A percentile compares a stretch with the other conserved stretches of the same genome.
These are phyloP conservation scores for Aspergillus tamarii DNA, from an alignment of 2,329 filamentous ascomycete genomes.

Conservation along the genomic window DNA sequence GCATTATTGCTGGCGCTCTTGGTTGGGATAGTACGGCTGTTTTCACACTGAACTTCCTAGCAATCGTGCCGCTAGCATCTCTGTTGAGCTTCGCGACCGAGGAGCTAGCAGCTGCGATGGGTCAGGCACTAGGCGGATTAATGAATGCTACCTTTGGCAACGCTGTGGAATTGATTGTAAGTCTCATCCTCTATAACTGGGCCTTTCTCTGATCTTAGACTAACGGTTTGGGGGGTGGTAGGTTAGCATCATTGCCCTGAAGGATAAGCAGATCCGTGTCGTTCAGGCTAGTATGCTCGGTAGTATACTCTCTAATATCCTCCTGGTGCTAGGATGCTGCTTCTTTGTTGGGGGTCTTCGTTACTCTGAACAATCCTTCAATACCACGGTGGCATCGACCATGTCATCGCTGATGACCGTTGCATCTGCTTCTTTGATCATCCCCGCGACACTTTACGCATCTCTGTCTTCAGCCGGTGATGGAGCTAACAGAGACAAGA, in stretches of 20 bases:
- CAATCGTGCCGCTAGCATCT: slow-evolving; percentile 65
- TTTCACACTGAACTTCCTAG: slow-evolving; percentile 66
- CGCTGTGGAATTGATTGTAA: slow-evolving; percentile 69
- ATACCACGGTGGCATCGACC: slow-evolving; percentile 54
- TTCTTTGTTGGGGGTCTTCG: slow-evolving; percentile 74
- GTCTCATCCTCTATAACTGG: slow-evolving; percentile 68
- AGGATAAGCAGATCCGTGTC: slow-evolving; percentile 83
- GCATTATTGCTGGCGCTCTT: slow-evolving; percentile 65
- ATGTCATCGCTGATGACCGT: slow-evolving; percentile 73
- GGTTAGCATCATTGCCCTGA: slow-evolving; percentile 90
- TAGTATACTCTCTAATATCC: slow-evolving; percentile 90
- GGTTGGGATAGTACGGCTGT: slow-evolving; percentile 60
- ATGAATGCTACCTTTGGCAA: slow-evolving; percentile 70
- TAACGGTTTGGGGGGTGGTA: slow-evolving; percentile 38
- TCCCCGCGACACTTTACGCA: slow-evolving; percentile 74
- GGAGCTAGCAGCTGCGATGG: slow-evolving; percentile 63
- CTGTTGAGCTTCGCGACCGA: slow-evolving; percentile 67
- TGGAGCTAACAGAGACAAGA: slow-evolving; percentile 44
- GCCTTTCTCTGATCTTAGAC: slow-evolving; percentile 24
- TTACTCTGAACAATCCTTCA: slow-evolving; percentile 68
- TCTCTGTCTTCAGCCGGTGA: slow-evolving; percentile 55
- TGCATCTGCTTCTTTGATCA: slow-evolving; percentile 75
- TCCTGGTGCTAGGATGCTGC: slow-evolving; percentile 82
- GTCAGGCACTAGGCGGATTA: slow-evolving; percentile 64
- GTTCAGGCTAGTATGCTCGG: slow-evolving; percentile 98